These are phyloP conservation scores for Hygrocybe coccinea DNA, from an alignment of 768 basidiomycete species.

Conservation along the genomic window DNA sequence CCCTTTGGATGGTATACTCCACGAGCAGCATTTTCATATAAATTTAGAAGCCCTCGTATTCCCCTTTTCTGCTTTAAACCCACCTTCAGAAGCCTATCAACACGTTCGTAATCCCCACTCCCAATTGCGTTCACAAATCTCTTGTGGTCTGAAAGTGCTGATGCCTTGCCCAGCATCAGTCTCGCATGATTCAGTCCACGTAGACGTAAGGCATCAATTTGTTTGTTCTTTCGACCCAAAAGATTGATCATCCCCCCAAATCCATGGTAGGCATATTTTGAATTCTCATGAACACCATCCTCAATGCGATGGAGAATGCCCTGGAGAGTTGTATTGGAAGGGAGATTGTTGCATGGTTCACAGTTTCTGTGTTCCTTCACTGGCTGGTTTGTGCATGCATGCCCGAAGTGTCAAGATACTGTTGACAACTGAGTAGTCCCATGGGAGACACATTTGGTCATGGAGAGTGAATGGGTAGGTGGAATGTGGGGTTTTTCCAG, in stretches of 20 bases:
- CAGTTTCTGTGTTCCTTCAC: background rate
- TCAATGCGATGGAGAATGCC: conserved; percentile 16
- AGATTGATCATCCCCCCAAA: conserved; percentile 9
- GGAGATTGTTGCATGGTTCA: no score
- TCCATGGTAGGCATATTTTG: conserved; percentile 10
- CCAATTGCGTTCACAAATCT: conserved; percentile 19
- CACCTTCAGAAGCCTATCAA: conserved; percentile 14
- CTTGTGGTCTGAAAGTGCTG: conserved; percentile 17
- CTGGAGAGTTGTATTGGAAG: background rate
- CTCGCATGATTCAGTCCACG: conserved; percentile 10
- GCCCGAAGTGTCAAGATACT: conserved; percentile 14
- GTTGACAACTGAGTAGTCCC: conserved; percentile 17
- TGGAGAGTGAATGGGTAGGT: conserved; percentile 26
- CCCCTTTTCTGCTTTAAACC: conserved; percentile 13
- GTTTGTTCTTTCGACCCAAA: conserved; percentile 8
- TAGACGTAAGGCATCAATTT: conserved; percentile 8
- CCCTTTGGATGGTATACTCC: conserved; percentile 15
- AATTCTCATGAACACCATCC: conserved; percentile 14
- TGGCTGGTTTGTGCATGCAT: background rate
- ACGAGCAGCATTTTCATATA: conserved; percentile 12
- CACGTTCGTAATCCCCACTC: conserved; percentile 17
- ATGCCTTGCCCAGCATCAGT: conserved; percentile 7
- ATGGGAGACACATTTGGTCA: conserved; percentile 17
- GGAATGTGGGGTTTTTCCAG: conserved; percentile 18
- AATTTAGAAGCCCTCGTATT: conserved; percentile 15